phyloP scores from a whole-genome alignment of 108 stramenopile species.

The Chaetoceros tenuissimus region DNA sequence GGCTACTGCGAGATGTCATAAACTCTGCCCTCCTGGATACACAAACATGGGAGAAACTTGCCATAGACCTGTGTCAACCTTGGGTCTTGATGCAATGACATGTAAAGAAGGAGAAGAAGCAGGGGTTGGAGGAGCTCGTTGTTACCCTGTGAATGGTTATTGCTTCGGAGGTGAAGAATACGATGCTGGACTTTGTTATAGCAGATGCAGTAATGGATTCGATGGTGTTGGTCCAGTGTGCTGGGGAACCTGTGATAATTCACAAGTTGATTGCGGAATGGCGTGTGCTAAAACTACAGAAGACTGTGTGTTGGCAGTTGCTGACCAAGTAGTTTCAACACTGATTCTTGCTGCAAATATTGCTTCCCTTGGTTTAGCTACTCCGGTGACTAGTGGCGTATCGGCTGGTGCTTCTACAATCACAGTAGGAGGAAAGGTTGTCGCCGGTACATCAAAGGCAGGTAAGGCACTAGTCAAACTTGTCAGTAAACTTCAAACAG shows the following conservation, averaged over 20 bases:
- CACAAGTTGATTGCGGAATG: neutral
- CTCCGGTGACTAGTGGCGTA: neutral
- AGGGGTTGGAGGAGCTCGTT: too few relatives aligned
- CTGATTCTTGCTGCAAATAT: conserved; percentile 4
- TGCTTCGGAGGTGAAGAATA: neutral
- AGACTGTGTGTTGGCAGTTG: neutral
- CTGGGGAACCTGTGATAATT: conserved; percentile 2
- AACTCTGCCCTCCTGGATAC: too few relatives aligned
- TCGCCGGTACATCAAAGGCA: neutral
- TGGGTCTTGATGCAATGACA: too few relatives aligned
- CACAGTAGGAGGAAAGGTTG: neutral
- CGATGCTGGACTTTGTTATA: conserved; percentile 2
- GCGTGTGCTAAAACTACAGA: neutral
- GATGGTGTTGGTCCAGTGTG: conserved; percentile 6
- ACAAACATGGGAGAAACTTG: too few relatives aligned
- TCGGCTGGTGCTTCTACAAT: neutral
- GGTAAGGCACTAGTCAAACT: neutral
- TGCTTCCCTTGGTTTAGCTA: neutral
- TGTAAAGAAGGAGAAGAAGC: too few relatives aligned
- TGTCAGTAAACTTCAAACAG: too few relatives aligned
- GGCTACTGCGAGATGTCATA: too few relatives aligned
- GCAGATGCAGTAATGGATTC: conserved; percentile 1
- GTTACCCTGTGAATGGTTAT: too few relatives aligned
- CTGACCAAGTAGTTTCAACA: neutral
- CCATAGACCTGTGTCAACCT: too few relatives aligned